Base-by-base conservation (phyloP, 495 filamentous ascomycete species). In the Corynascus novoguineensis region DNA sequence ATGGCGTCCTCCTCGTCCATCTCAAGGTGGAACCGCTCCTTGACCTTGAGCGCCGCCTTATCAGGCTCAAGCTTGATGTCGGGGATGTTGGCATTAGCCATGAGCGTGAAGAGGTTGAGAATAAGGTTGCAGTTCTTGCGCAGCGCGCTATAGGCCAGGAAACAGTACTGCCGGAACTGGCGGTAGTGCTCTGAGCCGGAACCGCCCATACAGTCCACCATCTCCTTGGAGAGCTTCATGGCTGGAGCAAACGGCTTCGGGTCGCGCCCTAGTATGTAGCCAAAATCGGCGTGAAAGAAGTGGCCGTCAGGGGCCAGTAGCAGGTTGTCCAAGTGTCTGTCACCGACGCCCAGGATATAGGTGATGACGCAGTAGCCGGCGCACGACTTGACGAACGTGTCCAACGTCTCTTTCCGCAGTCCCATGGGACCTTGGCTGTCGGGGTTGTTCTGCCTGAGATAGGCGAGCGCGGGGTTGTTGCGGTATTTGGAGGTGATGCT, bases 331-430 rank as follows among this genome's bases (percentile, higher is more conserved):
- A 97, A 80, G 71, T 99, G 93, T 0, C 93, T 85, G 67, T 99
- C 93, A 38, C 93, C 93, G 27, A 99, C 93, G 28, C 93, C 93
- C n/a, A 99, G 84, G 34, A 99, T 85, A 72, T 97, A 99, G 0
- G 93, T 99, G 66, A 99, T 97, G 19, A 99, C 93, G 68, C 95
- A 97, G 72, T 99, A 99, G 24, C 93, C 93, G 2, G 93, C 93
- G 65, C 93, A 96, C 17, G 89, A 95, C 66, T 91, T 96, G 69
- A 97, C 82, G 68, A 95, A 99, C 12, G 87, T 96, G 60, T 99
- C 93, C 79, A 97, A 88, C 0, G 90, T 85, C 51, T 95, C 91
- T 64, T 91, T 90, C 46, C 92, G 86, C 22, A 99, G 86, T 4
- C 95, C 92, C 0, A 95, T 79, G 0, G 90, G 88, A 8, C 86